These are phyloP conservation scores for Alternaria sp. DNA, from an alignment of 2,329 filamentous ascomycete genomes.

Conservation along the genomic window DNA sequence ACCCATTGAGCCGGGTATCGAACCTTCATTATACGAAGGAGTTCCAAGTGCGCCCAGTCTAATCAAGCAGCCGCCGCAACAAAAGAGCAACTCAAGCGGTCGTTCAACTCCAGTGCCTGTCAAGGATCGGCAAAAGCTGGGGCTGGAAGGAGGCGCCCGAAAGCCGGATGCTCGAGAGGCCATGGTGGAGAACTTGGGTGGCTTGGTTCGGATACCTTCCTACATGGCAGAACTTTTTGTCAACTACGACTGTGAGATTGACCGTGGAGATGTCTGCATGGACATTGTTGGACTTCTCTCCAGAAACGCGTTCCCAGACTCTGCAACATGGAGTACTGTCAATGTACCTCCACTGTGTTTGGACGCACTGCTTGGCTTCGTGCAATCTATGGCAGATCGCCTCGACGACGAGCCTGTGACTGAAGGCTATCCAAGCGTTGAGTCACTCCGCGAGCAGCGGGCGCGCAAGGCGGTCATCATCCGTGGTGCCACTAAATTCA, in stretches of 20 bases:
- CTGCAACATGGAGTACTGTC: slow-evolving; percentile 97
- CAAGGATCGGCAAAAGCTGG: slow-evolving; percentile 89
- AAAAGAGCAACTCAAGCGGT: slow-evolving; percentile 68
- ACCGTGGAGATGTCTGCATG: slow-evolving; percentile 89
- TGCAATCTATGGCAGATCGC: slow-evolving; percentile 90
- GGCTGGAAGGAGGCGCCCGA: slow-evolving; percentile 86
- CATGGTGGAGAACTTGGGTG: slow-evolving; percentile 96
- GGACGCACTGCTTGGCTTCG: slow-evolving; percentile 86
- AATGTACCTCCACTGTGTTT: slow-evolving; percentile 95
- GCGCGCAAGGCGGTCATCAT: slow-evolving; percentile 87
- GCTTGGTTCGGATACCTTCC: slow-evolving; percentile 87
- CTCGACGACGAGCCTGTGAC: slow-evolving; percentile 71
- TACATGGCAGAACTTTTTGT: slow-evolving; percentile 96
- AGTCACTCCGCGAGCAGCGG: slow-evolving; percentile 72
- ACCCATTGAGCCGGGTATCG: slow-evolving; percentile 85
- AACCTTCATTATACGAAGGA: slow-evolving; percentile 88
- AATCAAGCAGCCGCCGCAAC: slow-evolving; percentile 77
- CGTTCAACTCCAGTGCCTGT: slow-evolving; percentile 88
- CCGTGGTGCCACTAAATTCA: slow-evolving; percentile 87
- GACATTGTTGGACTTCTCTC: slow-evolving; percentile 93
- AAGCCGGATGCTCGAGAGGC: slow-evolving; percentile 96
- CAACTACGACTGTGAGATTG: slow-evolving; percentile 96
- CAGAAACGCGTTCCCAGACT: slow-evolving; percentile 93
- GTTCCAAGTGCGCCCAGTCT: slow-evolving; percentile 91
- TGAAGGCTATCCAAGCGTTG: slow-evolving; percentile 71